Evolutionary conservation across 164 flowering plant species (phyloP), one percentile per base, ranked within the genome.

Genomic region (Dillenia turbinata): DNA sequence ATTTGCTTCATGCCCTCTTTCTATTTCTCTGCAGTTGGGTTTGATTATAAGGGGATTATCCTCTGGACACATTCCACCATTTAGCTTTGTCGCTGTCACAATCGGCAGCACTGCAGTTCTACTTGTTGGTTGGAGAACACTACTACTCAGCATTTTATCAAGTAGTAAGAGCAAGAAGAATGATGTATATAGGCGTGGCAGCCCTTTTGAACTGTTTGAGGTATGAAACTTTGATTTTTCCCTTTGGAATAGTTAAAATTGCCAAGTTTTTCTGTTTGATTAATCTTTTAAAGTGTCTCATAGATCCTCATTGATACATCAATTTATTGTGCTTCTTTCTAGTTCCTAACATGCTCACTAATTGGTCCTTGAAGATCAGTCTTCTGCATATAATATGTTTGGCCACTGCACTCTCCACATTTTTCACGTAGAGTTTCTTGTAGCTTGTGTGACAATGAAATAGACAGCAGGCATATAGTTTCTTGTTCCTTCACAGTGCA

Each of bases 151-250:
- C 52, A 44, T 86, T 73, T 70, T 87, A 33, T 80, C 92, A 0
- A 65, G 59, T 54, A 78, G 76, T 59, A 72, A 74, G 54, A 75
- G 61, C 70, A 85, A 83, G 77, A 86, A 85, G 67, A 77, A 72
- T 68, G 96, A 90, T 69, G 80, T 73, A 3, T 91, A 87, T 72
- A 84, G 75, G 52, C 78, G 79, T 50, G 98, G 98, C 54, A 94
- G 73, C 73, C 92, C 96, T 44, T 91, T 94, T 74, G 98, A 94
- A 71, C 79, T 94, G 26, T 86, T 94, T 77, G 97, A 90, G 97
- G 98, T 90, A 79, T 64, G 59, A 33, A 51, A 17, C 40, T 33
- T 33, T 9, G 14, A 46, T 46, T 5, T 7, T 2, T 16, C 44
- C 13, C 26, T 49, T 22, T 19, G 43, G 54, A 33, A 33, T 33